A percentile compares a stretch with the other conserved stretches of the same genome.
These are phyloP conservation scores for Ceriops tagal DNA, from an alignment of 345 rosid genomes.

Conservation along the genomic window DNA sequence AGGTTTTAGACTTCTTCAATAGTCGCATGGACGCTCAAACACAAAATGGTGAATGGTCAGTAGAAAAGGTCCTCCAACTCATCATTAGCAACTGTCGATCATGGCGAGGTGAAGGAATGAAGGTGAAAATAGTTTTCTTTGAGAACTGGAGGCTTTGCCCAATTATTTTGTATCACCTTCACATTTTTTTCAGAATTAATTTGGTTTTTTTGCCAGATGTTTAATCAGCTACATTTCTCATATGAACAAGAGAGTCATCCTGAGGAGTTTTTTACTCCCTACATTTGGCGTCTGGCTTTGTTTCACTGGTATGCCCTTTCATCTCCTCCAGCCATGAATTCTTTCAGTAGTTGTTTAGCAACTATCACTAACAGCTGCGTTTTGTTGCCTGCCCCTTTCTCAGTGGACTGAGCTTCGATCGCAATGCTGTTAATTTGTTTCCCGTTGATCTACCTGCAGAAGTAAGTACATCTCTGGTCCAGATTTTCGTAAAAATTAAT, in stretches of 20 bases:
- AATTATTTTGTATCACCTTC: background rate
- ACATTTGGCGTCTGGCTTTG: conserved; percentile 76
- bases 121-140: conserved; percentile 41
- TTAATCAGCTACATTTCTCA: conserved; percentile 89
- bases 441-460: conserved; percentile 48
- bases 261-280: conserved; percentile 94
- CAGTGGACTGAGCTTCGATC: conserved; percentile 73
- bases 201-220: conserved; percentile 55
- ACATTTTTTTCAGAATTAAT: background rate
- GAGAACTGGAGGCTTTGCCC: background rate
- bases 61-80: conserved; percentile 81
- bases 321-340: background rate
- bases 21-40: conserved; percentile 84
- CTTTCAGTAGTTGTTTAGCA: background rate
- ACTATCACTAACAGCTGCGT: conserved; percentile 7
- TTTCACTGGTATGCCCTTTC: conserved; percentile 50
- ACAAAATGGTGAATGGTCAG: conserved; percentile 91
- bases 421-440: conserved; percentile 69
- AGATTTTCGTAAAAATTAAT: background rate
- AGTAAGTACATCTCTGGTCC: conserved; percentile 44
- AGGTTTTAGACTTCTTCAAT: conserved; percentile 94
- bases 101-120: conserved; percentile 97
- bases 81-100: conserved; percentile 73
- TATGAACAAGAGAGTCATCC: conserved; percentile 99
- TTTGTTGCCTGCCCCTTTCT: conserved; percentile 4